Percentiles rank a stretch among this genome's conserved stretches.
Evolutionary conservation across 805 yeast species (phyloP).

Genomic region (Teunomyces funiuensis): DNA sequence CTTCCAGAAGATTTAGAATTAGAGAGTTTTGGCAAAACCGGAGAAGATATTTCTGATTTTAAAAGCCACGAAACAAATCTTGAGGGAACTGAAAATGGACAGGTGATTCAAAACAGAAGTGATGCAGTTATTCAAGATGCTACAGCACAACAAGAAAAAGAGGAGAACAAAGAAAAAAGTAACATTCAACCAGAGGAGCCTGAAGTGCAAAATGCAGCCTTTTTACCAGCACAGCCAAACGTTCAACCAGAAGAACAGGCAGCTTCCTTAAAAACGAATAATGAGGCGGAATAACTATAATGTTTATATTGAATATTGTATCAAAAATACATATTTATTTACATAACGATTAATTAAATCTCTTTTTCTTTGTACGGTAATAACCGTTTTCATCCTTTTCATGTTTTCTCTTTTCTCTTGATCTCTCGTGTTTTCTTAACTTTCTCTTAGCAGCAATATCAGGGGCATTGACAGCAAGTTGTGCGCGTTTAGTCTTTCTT

Average conservation of each 20-base stretch:
- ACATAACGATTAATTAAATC: conserved; percentile 15
- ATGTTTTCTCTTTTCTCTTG: conserved; percentile 73
- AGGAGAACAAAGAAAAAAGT: not conserved
- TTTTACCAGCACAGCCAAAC: not conserved
- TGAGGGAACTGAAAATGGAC: not conserved
- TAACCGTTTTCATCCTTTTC: conserved; percentile 76
- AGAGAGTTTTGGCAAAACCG: conserved; percentile 7
- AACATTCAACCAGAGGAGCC: not conserved
- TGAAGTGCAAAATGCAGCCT: not conserved
- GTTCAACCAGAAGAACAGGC: not conserved
- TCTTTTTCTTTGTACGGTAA: conserved; percentile 63
- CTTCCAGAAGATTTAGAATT: conserved; percentile 8
- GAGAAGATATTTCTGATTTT: conserved; percentile 1
- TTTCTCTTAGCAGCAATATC: conserved; percentile 78
- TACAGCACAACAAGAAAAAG: not conserved
- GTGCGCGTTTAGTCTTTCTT: conserved; percentile 72
- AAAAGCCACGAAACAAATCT: not conserved
- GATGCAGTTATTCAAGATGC: not conserved
- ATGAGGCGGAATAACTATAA: not conserved
- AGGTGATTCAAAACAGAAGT: not conserved
- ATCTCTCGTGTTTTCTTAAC: conserved; percentile 69
- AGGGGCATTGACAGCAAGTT: conserved; percentile 74
- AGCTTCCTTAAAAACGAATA: not conserved
- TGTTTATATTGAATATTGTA: conserved; percentile 1
- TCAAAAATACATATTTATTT: not conserved